Evolutionary conservation across 1,284 basidiomycete species (phyloP).

Genomic region (Papiliotrema nemorosa): DNA sequence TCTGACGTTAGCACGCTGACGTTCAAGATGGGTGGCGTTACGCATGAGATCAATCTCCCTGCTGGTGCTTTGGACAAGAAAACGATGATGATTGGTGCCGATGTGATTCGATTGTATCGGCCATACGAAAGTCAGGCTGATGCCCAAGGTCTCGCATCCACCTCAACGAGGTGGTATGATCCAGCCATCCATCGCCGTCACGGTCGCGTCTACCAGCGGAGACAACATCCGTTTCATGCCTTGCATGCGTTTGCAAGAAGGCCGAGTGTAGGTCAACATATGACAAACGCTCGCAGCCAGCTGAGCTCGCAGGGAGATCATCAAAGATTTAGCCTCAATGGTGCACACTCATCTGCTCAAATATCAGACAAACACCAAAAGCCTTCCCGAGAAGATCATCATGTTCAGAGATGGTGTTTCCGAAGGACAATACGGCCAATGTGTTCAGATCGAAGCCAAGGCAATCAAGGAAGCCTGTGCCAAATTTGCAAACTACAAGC

Average conservation of each 20-base stretch:
- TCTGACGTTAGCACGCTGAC: not conserved
- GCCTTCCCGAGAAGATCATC: constrained; percentile 44
- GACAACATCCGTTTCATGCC: constrained; percentile 44
- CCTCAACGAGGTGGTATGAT: constrained; percentile 31
- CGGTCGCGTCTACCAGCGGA: constrained; percentile 48
- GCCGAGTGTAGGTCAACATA: constrained; percentile 36
- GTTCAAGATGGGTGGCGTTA: constrained; percentile 52
- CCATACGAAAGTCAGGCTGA: not conserved
- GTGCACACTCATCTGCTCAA: constrained; percentile 27
- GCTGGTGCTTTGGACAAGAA: constrained; percentile 27
- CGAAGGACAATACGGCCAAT: constrained; percentile 52
- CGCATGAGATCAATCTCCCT: constrained; percentile 40
- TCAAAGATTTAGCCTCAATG: constrained; percentile 33
- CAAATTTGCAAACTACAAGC: constrained; percentile 35
- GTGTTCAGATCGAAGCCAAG: constrained; percentile 32
- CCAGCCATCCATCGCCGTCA: constrained; percentile 51
- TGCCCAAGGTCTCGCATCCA: constrained; percentile 33
- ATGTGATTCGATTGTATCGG: constrained; percentile 27
- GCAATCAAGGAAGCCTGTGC: constrained; percentile 23
- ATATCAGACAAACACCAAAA: constrained; percentile 35
- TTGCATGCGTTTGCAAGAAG: constrained; percentile 50
- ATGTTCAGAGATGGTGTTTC: constrained; percentile 54
- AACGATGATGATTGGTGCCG: constrained; percentile 51
- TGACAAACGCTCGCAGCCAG: not conserved
- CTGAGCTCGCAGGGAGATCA: constrained; percentile 25